phyloP scores from a whole-genome alignment of 1,139 yeast genomes.

The Yamadazyma trypodendri region DNA sequence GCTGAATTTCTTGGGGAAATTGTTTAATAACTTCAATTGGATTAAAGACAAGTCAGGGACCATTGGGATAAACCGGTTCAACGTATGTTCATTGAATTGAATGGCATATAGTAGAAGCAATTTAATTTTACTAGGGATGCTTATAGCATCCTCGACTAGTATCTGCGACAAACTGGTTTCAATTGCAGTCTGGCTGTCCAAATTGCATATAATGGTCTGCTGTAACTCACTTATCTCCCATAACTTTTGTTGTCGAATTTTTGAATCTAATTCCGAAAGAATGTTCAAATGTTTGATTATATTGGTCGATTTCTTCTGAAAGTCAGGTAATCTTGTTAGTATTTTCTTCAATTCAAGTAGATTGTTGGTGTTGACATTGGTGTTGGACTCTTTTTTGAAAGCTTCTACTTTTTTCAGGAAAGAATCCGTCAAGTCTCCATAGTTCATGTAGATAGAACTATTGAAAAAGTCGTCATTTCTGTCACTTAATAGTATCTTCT shows the following conservation, averaged over 20 bases:
- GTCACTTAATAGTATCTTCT: slow-evolving; percentile 32
- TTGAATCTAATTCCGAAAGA: slow-evolving; percentile 79
- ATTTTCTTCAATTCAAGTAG: slow-evolving; percentile 87
- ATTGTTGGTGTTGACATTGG: slow-evolving; percentile 61
- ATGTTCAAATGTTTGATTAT: slow-evolving; percentile 92
- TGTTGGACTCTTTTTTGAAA: slow-evolving; percentile 76
- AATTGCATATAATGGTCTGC: slow-evolving; percentile 74
- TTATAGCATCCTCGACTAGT: slow-evolving; percentile 24
- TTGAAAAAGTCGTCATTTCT: slow-evolving; percentile 70
- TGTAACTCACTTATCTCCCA: slow-evolving; percentile 91
- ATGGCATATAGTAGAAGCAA: slow-evolving; percentile 72
- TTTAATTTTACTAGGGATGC: slow-evolving; percentile 36
- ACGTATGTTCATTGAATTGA: slow-evolving; percentile 45
- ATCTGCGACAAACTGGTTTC: slow-evolving; percentile 26
- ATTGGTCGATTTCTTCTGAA: slow-evolving; percentile 79
- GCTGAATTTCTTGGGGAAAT: slow-evolving; percentile 22
- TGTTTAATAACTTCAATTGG: slow-evolving; percentile 33
- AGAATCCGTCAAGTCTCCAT: slow-evolving; percentile 90
- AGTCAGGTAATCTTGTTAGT: slow-evolving; percentile 91
- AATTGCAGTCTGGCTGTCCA: slow-evolving; percentile 34
- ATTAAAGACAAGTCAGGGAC: slow-evolving; percentile 35
- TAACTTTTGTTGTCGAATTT: slow-evolving; percentile 56
- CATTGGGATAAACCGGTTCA: slow-evolving; percentile 24
- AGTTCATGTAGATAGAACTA: slow-evolving; percentile 82
- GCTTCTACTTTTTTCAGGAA: slow-evolving; percentile 83